Conservation (phyloP, 2,329 filamentous ascomycete genomes). For the Alternaria rosae region DNA sequence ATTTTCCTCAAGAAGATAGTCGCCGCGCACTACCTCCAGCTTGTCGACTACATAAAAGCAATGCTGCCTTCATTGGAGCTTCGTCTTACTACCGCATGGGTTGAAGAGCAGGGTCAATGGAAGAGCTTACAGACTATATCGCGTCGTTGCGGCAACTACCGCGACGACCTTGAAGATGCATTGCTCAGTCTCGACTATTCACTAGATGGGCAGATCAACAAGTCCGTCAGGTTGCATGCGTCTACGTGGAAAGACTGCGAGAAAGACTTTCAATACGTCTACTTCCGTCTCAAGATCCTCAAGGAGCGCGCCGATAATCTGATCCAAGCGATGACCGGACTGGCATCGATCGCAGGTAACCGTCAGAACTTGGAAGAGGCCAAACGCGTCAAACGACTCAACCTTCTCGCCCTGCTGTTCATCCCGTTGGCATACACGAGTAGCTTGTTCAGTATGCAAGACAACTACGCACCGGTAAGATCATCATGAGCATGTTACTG, state of each 20-base stretch:
- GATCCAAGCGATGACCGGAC: slow-evolving; percentile 45
- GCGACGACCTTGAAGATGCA: slow-evolving; percentile 46
- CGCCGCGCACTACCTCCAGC: slow-evolving; percentile 42
- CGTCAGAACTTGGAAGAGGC: slow-evolving; percentile 46
- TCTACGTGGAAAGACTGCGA: slow-evolving; percentile 36
- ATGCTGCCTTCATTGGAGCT: slow-evolving; percentile 46
- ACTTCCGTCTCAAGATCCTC: slow-evolving; percentile 42
- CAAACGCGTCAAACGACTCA: slow-evolving; percentile 45
- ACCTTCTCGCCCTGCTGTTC: slow-evolving; percentile 42
- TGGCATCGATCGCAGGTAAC: slow-evolving; percentile 45
- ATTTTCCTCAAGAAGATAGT: slow-evolving; percentile 46
- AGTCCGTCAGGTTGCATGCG: not conserved
- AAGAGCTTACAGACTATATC: slow-evolving; percentile 42
- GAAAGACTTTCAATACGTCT: slow-evolving; percentile 45
- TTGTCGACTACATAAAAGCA: slow-evolving; percentile 46
- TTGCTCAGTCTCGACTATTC: slow-evolving; percentile 39
- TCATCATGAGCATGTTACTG: not conserved
- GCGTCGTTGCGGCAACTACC: slow-evolving; percentile 45
- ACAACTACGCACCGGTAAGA: slow-evolving; percentile 34
- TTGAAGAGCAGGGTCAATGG: slow-evolving; percentile 47
- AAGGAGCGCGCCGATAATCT: slow-evolving; percentile 45
- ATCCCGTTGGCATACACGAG: slow-evolving; percentile 46
- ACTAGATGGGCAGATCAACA: slow-evolving; percentile 15
- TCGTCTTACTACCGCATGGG: slow-evolving; percentile 41
- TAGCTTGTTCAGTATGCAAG: slow-evolving; percentile 46